Evolutionary conservation across 2,329 filamentous ascomycete species (phyloP), one percentile per base, ranked within the genome.

Genomic region (Penicillium freii): DNA sequence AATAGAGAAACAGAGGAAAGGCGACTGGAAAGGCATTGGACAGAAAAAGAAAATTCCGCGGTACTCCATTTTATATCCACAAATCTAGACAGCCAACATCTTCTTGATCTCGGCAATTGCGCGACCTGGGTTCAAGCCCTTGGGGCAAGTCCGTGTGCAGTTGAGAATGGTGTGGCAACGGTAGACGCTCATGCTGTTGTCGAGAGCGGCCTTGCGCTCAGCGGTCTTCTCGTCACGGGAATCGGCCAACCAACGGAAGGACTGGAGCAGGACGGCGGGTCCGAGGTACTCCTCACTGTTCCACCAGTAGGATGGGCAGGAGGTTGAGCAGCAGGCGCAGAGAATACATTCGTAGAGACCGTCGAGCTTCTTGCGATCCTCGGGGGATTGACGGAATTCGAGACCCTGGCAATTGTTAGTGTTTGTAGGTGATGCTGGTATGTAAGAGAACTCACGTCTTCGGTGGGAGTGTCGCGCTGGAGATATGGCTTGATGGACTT

Each of bases 251-350:
- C 94, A 99, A 74, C 93, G 87, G 87, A 97, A 99, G 9, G 92
- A 96, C 81, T 99, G 94, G 66, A 99, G 87, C 52, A 99, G 89
- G 60, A 99, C 91, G 66, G 94, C 94, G 59, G 94, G 94, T 63
- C 94, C 94, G 50, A 99, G 90, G 82, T 99, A 99, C 79, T 97
- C 92, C 80, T 97, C 92, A 68, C 89, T 87, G 83, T 99, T 99
- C 94, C 94, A 99, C 94, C 94, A 99, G 84, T 99, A 99, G 19
- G 92, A 97, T n/a, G 94, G 94, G 84, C 94, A 99, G 46, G 93
- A 96, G 23, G 94, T 99, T 66, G 90, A 94, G 87, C 94, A 99
- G 87, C 94, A 99, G 69, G 93, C 93, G 83, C 94, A 99, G 58
- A 99, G 88, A 78, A 99, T 97, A 81, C 94, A 99, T 81, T 99